A percentile compares a stretch with the other conserved stretches of the same genome.
These are phyloP conservation scores for Trichoderma sp. DNA, from an alignment of 2,329 filamentous ascomycete genomes.

Conservation along the genomic window DNA sequence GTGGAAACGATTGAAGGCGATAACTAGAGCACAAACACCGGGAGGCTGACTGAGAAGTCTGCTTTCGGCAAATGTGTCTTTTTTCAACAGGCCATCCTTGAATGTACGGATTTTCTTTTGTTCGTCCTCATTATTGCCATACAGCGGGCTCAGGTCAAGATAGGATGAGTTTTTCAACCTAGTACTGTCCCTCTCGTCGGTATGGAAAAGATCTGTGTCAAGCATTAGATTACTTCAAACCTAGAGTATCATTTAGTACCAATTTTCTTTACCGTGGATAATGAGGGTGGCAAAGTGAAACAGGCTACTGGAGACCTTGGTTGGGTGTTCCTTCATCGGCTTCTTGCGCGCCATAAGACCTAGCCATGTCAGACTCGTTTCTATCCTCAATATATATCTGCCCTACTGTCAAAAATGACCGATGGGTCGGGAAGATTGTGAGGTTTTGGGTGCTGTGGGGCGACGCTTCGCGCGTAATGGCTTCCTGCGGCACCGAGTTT, in stretches of 20 bases:
- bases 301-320: conserved; percentile 48
- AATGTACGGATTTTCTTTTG: conserved; percentile 41
- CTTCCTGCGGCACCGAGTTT: conserved; percentile 37
- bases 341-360: conserved; percentile 34
- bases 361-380: not conserved
- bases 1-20: conserved; percentile 77
- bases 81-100: conserved; percentile 44
- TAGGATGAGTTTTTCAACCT: conserved; percentile 47
- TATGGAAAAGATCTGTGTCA: conserved; percentile 40
- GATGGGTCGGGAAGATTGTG: conserved; percentile 34
- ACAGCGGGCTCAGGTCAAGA: conserved; percentile 48
- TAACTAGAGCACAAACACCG: conserved; percentile 66
- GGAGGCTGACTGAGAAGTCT: conserved; percentile 65
- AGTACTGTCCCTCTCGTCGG: conserved; percentile 36
- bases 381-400: not conserved
- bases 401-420: conserved; percentile 35
- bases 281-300: conserved; percentile 55
- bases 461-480: conserved; percentile 36
- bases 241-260: not conserved
- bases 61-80: conserved; percentile 67
- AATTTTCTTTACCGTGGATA: conserved; percentile 54
- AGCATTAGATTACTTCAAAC: not conserved
- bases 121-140: conserved; percentile 41
- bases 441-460: conserved; percentile 30
- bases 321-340: conserved; percentile 38